Evolutionary conservation across 2,329 filamentous ascomycete genomes (phyloP).

Genomic region (Fusarium chaquense): DNA sequence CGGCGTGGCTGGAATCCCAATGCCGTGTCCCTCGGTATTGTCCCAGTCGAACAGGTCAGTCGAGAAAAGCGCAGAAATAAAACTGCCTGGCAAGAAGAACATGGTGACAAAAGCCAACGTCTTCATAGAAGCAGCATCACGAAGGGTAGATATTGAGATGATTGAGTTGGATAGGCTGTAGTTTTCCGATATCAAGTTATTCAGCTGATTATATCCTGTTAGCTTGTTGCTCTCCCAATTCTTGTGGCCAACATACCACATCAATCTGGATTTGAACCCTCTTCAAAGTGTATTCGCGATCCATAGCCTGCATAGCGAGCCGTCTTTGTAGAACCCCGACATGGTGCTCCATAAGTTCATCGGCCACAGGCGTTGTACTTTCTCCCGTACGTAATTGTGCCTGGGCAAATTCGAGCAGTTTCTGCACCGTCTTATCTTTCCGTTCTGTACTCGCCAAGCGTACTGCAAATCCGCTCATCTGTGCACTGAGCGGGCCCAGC

Average conservation of each 20-base stretch:
- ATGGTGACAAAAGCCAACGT: conserved; percentile 58
- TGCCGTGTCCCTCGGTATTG: conserved; percentile 42
- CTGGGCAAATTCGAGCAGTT: conserved; percentile 51
- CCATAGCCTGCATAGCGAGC: conserved; percentile 53
- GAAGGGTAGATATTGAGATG: conserved; percentile 54
- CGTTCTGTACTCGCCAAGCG: conserved; percentile 55
- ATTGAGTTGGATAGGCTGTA: conserved; percentile 54
- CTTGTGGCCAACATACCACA: conserved; percentile 47
- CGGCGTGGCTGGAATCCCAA: conserved; percentile 50
- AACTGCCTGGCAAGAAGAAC: conserved; percentile 58
- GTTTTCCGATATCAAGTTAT: conserved; percentile 55
- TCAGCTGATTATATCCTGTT: conserved; percentile 47
- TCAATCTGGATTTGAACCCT: conserved; percentile 56
- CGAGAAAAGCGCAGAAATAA: conserved; percentile 58
- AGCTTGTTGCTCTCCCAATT: neutral
- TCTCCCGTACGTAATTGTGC: conserved; percentile 1
- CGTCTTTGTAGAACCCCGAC: conserved; percentile 50
- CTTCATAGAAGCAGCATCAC: conserved; percentile 59
- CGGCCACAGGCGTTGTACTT: conserved; percentile 11
- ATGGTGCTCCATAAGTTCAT: conserved; percentile 46
- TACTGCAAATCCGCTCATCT: conserved; percentile 52
- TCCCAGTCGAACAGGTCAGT: conserved; percentile 53
- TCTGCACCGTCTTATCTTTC: conserved; percentile 53
- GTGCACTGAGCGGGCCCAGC: conserved; percentile 49
- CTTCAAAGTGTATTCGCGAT: conserved; percentile 53